Base-by-base conservation (phyloP, 2,329 filamentous ascomycete genomes). In the Lasiodiplodia hormozganensis region DNA sequence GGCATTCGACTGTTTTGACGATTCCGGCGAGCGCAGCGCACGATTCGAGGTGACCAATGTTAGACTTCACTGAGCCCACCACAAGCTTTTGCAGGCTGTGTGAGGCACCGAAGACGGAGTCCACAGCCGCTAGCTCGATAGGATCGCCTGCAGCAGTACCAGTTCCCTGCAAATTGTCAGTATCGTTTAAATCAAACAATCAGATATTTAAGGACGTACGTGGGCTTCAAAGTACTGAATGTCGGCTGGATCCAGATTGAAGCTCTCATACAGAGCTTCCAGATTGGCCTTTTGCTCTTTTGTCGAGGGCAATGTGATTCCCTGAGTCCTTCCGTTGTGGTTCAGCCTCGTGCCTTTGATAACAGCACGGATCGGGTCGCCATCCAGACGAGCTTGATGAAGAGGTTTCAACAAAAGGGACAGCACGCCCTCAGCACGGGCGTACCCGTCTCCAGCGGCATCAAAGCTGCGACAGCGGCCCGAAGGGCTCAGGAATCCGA, bases 351-450 rank as follows among this genome's bases (percentile, higher is more conserved):
- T 79, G 0, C 73, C 77, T 23, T 79, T 74, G 31, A 85, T 82
- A 3, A 85, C 73, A 2, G 79, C 81, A 4, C 80, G 76, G 36
- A 85, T 82, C 0, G 82, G 80, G 72, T 90, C 87, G 25, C 86
- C 86, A 71, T 87, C 85, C 18, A 79, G 78, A 6, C 90, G 71
- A 0, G 89, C 89, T 73, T 88, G 85, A 7, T 81, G 78, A 0
- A 90, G 78, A 2, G 82, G 83, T 77, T 90, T 90, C 14, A 90
- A 74, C 12, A 89, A 74, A 2, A 90, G 72, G 16, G 86, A 82
- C 0, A 83, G 87, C 34, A 87, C 81, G 0, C 88, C 89, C 72
- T 92, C 89, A 1, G 88, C 89, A 40, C 89, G 82, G 0, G 85
- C 88, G 73, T 91, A 92, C 1, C 89, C 89, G 69, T 87, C 85